These are phyloP conservation scores for Geotrichum aggregatum DNA, from an alignment of 1,139 yeast genomes.

Conservation along the genomic window DNA sequence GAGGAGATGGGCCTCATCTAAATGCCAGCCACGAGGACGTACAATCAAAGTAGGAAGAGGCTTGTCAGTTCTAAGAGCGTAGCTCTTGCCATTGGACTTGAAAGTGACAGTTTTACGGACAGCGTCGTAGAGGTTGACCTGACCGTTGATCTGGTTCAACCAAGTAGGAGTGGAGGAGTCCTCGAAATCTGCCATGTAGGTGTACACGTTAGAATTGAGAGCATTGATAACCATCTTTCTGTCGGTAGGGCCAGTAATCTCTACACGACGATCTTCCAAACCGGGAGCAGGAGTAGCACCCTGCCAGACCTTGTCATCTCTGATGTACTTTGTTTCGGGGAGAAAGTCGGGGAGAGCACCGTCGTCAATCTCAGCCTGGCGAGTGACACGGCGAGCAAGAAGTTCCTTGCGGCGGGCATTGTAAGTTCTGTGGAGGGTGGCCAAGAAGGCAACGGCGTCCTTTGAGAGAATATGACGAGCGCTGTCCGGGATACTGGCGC, in stretches of 20 bases:
- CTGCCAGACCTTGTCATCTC: constrained; percentile 73
- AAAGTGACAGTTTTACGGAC: constrained; percentile 62
- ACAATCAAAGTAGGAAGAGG: constrained; percentile 73
- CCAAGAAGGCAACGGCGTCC: constrained; percentile 67
- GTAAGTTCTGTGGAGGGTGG: constrained; percentile 67
- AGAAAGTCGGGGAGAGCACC: constrained; percentile 68
- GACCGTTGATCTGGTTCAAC: constrained; percentile 83
- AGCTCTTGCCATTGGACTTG: constrained; percentile 54
- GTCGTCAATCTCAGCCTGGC: constrained; percentile 57
- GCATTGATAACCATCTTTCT: constrained; percentile 94
- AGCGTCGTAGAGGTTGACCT: constrained; percentile 87
- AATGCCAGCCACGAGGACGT: constrained; percentile 86
- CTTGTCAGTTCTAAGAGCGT: constrained; percentile 47
- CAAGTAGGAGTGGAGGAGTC: constrained; percentile 96
- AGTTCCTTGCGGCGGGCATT: constrained; percentile 56
- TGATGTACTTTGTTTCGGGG: constrained; percentile 64
- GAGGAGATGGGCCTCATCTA: constrained; percentile 64
- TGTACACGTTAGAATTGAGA: constrained; percentile 79
- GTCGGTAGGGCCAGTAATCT: constrained; percentile 55
- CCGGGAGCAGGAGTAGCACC: constrained; percentile 77
- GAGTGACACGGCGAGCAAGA: constrained; percentile 54
- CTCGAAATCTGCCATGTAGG: constrained; percentile 94
- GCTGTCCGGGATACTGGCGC: constrained; percentile 59
- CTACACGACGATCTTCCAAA: constrained; percentile 63
- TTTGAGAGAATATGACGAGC: constrained; percentile 56